A percentile compares a stretch with the other conserved stretches of the same genome.
phyloP scores from a whole-genome alignment of 2,329 filamentous ascomycete genomes.

The Elsinoe australis region DNA sequence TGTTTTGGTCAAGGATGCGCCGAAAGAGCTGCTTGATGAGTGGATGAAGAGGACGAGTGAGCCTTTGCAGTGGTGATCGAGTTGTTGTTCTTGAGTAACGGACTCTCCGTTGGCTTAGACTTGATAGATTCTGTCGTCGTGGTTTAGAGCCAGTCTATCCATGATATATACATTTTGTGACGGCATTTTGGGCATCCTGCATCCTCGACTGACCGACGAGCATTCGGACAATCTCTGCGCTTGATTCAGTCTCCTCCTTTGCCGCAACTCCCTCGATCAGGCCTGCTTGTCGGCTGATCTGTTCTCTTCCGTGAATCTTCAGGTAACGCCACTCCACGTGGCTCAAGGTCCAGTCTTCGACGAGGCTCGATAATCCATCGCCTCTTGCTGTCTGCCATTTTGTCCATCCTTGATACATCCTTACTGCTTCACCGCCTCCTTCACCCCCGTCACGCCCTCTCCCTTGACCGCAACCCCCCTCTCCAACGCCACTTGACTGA shows the following conservation, averaged over 20 bases:
- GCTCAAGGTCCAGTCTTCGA: too few species aligned
- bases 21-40: conserved; percentile 27
- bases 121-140: conserved; percentile 15
- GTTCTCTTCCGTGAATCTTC: too few species aligned
- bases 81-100: background rate
- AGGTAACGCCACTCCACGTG: too few species aligned
- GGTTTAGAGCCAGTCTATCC: conserved; percentile 1
- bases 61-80: background rate
- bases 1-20: conserved; percentile 45
- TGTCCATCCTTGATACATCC: background rate
- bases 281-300: too few species aligned
- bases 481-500: conserved; percentile 31
- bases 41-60: conserved; percentile 23
- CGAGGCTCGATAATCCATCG: too few species aligned
- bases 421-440: conserved; percentile 10
- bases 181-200: background rate
- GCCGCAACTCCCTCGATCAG: too few species aligned
- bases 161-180: conserved; percentile 15
- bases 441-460: conserved; percentile 2
- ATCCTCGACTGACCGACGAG: background rate
- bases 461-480: conserved; percentile 23
- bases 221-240: too few species aligned
- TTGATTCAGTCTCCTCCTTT: too few species aligned
- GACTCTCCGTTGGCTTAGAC: background rate
- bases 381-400: background rate